Conservation (phyloP, 306 rosid species). For the Echinosophora koreensis region DNA sequence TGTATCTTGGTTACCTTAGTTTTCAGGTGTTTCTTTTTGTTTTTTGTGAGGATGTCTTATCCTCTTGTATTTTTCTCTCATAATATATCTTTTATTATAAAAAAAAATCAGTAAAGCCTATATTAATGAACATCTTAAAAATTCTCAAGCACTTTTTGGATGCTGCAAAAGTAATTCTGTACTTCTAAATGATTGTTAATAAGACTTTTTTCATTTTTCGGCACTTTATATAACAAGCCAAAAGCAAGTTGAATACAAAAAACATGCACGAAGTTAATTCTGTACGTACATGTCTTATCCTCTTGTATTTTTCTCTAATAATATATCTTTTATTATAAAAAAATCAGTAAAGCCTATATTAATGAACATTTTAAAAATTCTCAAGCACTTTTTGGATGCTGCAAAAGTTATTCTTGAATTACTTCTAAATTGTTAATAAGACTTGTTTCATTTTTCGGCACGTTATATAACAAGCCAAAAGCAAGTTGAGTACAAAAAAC, state of each 20-base stretch:
- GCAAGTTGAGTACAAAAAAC: conserved; percentile 13
- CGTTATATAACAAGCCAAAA: not conserved
- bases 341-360: not conserved
- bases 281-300: no score
- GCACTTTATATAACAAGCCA: not conserved
- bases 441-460: not conserved
- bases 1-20: conserved; percentile 15
- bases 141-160: conserved; percentile 16
- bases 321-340: no score
- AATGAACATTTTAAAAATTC: not conserved
- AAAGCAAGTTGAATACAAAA: conserved; percentile 4
- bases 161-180: conserved; percentile 5
- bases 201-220: not conserved
- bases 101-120: not conserved
- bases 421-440: not conserved
- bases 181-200: not conserved
- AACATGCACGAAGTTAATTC: conserved; percentile 19
- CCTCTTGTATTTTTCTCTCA: no score
- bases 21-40: no score
- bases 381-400: conserved; percentile 11
- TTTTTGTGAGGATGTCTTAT: no score
- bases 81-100: no score
- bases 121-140: not conserved
- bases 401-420: conserved; percentile 5
- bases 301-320: no score